A percentile compares a stretch with the other conserved stretches of the same genome.
phyloP scores from a whole-genome alignment of 169 alveolate genomes.

The Cryptosporidium viatorum region DNA sequence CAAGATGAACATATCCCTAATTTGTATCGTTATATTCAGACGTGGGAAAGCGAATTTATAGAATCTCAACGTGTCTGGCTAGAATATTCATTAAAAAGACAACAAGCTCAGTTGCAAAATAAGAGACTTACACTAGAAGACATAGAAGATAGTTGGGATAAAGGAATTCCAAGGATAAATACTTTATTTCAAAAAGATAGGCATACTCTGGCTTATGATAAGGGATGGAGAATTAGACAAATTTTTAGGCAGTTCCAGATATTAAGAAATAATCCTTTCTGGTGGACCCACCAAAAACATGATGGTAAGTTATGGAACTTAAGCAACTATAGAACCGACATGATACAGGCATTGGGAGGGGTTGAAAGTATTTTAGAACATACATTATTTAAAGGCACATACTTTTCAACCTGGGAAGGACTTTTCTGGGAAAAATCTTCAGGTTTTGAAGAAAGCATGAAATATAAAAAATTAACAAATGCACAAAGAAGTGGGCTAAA shows the following conservation, averaged over 20 bases:
- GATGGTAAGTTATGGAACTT: constrained; percentile 99
- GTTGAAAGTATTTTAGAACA: constrained; percentile 99
- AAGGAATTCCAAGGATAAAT: constrained; percentile 99
- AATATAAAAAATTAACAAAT: constrained; percentile 98
- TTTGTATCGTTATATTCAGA: constrained; percentile 95
- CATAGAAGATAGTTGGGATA: constrained; percentile 99
- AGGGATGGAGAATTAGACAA: constrained; percentile 99
- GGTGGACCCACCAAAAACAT: constrained; percentile 99
- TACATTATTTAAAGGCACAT: constrained; percentile 99
- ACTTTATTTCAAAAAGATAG: constrained; percentile 99
- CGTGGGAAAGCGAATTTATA: constrained; percentile 99
- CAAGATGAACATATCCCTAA: constrained; percentile 99
- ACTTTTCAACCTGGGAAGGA: constrained; percentile 99
- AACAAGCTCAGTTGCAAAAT: constrained; percentile 98
- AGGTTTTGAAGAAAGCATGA: constrained; percentile 99
- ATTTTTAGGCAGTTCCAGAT: constrained; percentile 97
- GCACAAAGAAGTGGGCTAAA: constrained; percentile 99
- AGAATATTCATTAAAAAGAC: constrained; percentile 98
- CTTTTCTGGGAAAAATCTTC: constrained; percentile 99
- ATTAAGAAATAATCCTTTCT: constrained; percentile 97
- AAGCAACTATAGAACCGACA: constrained; percentile 99
- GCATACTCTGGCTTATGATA: constrained; percentile 99
- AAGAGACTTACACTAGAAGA: constrained; percentile 98
- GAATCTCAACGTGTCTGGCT: constrained; percentile 99
- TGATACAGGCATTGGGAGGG: constrained; percentile 99